Conservation (phyloP, 345 rosid genomes). For the Durio zibethinus region DNA sequence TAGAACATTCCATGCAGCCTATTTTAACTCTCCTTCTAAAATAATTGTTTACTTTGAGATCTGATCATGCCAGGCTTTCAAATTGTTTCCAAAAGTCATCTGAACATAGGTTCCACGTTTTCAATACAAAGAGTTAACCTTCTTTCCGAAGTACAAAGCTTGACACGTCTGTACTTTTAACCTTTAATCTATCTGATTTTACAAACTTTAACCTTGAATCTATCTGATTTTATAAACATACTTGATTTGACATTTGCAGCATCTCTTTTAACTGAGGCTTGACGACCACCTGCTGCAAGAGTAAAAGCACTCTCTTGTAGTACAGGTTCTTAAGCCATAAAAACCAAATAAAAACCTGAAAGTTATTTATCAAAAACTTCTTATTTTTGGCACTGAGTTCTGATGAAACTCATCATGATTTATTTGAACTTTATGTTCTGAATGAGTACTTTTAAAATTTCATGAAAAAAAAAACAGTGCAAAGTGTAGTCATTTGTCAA, state of each 20-base stretch:
- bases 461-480: not conserved
- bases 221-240: too few relatives aligned
- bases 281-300: not conserved
- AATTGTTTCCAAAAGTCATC: not conserved
- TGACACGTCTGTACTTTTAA: not conserved
- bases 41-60: not conserved
- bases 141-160: not conserved
- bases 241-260: not conserved
- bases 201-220: too few relatives aligned
- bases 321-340: not conserved
- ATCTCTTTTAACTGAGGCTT: not conserved
- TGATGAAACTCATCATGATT: not conserved
- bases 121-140: not conserved
- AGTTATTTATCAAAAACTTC: constrained; percentile 5
- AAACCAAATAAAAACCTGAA: not conserved
- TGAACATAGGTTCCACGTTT: not conserved
- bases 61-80: not conserved
- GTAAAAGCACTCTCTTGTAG: not conserved
- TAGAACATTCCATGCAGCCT: not conserved
- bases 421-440: not conserved
- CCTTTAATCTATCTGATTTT: not conserved
- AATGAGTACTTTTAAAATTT: not conserved
- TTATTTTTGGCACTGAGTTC: not conserved
- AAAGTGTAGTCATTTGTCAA: not conserved
- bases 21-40: not conserved